phyloP scores from a whole-genome alignment of 148 eudicot genomes.

The Cornus florida region DNA sequence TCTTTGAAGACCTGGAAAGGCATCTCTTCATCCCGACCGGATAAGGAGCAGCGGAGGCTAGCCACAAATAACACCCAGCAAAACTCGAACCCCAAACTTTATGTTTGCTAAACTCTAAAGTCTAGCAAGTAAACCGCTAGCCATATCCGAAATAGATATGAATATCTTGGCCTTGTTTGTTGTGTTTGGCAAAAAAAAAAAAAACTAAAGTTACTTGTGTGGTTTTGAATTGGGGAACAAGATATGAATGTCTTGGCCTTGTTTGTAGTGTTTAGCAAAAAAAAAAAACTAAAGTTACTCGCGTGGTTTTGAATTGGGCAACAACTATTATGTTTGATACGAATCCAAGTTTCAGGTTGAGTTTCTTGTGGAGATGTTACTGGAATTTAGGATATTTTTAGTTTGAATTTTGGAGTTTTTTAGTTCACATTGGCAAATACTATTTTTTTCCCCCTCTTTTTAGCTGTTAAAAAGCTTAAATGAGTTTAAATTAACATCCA shows the following conservation, averaged over 20 bases:
- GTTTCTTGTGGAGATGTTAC: not conserved
- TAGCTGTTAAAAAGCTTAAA: not conserved
- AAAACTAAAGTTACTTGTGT: not conserved
- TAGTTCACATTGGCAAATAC: not conserved
- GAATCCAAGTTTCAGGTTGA: not conserved
- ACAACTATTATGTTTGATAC: not conserved
- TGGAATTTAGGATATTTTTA: conserved; percentile 2
- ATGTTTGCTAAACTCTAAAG: too few relatives aligned
- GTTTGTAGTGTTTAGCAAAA: not conserved
- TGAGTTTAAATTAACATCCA: not conserved
- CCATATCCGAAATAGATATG: not conserved
- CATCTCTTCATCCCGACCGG: too few relatives aligned
- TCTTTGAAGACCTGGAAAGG: too few relatives aligned
- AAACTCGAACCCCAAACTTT: too few relatives aligned
- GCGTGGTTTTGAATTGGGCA: not conserved
- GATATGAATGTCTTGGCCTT: not conserved
- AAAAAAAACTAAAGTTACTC: not conserved
- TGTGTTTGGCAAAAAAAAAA: not conserved
- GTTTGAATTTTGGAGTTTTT: not conserved
- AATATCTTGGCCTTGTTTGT: not conserved
- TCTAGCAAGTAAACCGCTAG: too few relatives aligned
- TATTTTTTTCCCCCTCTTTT: not conserved
- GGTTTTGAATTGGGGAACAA: not conserved
- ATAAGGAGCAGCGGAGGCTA: too few relatives aligned
- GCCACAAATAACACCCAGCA: too few relatives aligned